These are phyloP conservation scores for Torulaspora gathmanii DNA, from an alignment of 805 yeast genomes.

Conservation along the genomic window DNA sequence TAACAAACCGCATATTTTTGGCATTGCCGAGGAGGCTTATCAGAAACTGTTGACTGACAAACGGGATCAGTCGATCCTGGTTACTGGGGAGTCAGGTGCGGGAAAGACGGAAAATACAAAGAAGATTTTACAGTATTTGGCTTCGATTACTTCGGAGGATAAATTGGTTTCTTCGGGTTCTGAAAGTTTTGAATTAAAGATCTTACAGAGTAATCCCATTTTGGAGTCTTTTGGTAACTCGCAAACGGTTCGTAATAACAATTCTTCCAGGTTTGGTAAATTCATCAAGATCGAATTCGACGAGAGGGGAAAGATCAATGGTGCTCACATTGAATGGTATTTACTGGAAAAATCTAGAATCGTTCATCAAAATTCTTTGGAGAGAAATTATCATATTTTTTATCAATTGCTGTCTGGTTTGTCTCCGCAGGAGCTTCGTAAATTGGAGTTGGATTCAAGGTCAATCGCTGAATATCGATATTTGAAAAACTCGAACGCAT, in stretches of 20 bases:
- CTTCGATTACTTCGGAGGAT: constrained; percentile 56
- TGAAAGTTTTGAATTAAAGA: constrained; percentile 69
- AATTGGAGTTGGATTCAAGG: constrained; percentile 41
- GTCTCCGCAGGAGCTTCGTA: constrained; percentile 44
- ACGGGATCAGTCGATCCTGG: constrained; percentile 83
- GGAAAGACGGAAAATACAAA: constrained; percentile 98
- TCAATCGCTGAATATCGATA: constrained; percentile 38
- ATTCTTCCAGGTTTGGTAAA: constrained; percentile 95
- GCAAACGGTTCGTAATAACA: constrained; percentile 87
- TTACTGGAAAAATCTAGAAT: constrained; percentile 91
- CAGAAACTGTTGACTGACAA: constrained; percentile 63
- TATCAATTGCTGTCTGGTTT: constrained; percentile 79
- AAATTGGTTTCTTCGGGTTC: constrained; percentile 20
- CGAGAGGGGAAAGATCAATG: constrained; percentile 58
- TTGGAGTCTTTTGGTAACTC: constrained; percentile 96
- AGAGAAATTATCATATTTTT: constrained; percentile 90
- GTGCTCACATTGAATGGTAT: constrained; percentile 94
- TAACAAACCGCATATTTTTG: constrained; percentile 82
- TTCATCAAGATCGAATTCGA: constrained; percentile 82
- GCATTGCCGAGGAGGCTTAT: constrained; percentile 82
- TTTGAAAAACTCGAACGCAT: constrained; percentile 48
- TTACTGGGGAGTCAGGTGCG: constrained; percentile 99
- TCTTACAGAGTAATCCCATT: constrained; percentile 90
- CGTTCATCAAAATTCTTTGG: constrained; percentile 64
- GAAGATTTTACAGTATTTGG: constrained; percentile 85